Evolutionary conservation across 371 early-diverging fungal species (phyloP).

Genomic region (Mucor lusitanicus): DNA sequence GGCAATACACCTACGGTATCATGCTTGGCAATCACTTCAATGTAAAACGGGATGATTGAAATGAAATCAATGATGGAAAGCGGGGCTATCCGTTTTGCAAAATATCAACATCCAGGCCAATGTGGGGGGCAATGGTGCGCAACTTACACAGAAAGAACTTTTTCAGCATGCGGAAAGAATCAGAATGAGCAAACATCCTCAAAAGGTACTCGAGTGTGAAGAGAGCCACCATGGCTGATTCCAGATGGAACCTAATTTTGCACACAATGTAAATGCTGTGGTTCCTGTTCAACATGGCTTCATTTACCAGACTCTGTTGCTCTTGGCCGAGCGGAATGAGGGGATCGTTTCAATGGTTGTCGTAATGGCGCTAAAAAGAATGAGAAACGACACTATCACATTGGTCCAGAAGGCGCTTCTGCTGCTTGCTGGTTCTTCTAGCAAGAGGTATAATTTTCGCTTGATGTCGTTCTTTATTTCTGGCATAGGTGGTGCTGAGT

Average conservation of each 20-base stretch:
- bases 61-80: conserved; percentile 79
- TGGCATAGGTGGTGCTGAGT: conserved; percentile 9
- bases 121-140: neutral
- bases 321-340: conserved; percentile 64
- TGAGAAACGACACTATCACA: conserved; percentile 73
- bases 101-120: neutral
- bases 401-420: conserved; percentile 75
- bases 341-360: conserved; percentile 88
- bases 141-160: conserved; percentile 40
- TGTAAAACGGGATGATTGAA: conserved; percentile 81
- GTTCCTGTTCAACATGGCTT: neutral
- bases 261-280: neutral
- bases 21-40: conserved; percentile 68
- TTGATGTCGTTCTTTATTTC: conserved; percentile 47
- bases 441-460: conserved; percentile 64
- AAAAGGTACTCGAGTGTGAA: conserved; percentile 79
- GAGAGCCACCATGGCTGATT: conserved; percentile 74
- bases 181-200: conserved; percentile 53
- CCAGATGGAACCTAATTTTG: conserved; percentile 68
- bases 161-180: conserved; percentile 22
- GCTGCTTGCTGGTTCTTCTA: conserved; percentile 75
- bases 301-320: conserved; percentile 61
- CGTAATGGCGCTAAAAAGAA: conserved; percentile 77
- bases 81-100: conserved; percentile 49
- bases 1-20: conserved; percentile 63